Evolutionary conservation across 179 eudicot genomes (phyloP).

Genomic region (Corrigiola litoralis): DNA sequence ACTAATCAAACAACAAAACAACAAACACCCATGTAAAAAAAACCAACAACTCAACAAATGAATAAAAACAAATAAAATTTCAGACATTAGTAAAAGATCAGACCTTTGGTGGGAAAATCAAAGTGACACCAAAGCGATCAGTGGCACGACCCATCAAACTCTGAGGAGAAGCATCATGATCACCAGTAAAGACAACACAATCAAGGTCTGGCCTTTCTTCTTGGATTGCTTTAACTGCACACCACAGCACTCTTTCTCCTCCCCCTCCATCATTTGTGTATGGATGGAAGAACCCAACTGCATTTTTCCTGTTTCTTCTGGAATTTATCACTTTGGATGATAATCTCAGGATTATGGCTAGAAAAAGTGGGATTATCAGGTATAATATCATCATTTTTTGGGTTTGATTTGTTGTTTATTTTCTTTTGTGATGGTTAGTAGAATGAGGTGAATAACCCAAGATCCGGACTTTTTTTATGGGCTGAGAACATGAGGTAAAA

Average conservation of each 20-base stretch:
- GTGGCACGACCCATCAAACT: slow-evolving; percentile 57
- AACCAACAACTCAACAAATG: neutral
- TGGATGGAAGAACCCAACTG: slow-evolving; percentile 89
- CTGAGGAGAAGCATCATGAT: slow-evolving; percentile 74
- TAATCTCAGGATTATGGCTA: neutral
- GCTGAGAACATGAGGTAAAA: too few species aligned
- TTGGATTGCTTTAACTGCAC: slow-evolving; percentile 85
- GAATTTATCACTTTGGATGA: slow-evolving; percentile 7
- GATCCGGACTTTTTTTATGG: too few species aligned
- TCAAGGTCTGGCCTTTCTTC: slow-evolving; percentile 62
- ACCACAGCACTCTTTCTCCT: slow-evolving; percentile 96
- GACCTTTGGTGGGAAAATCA: slow-evolving; percentile 62
- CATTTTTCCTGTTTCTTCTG: slow-evolving; percentile 39
- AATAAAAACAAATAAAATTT: neutral
- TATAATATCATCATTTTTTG: neutral
- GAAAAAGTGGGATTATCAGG: neutral
- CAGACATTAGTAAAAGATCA: neutral
- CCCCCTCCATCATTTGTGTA: slow-evolving; percentile 98
- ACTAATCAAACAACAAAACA: slow-evolving; percentile 6
- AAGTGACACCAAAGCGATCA: slow-evolving; percentile 74
- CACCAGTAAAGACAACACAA: slow-evolving; percentile 71
- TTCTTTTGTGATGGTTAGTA: too few species aligned
- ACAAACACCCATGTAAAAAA: neutral
- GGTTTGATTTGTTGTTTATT: neutral
- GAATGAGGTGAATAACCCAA: too few species aligned